phyloP scores from a whole-genome alignment of 2,329 filamentous ascomycete genomes.

The Xylaria hypoxylon region DNA sequence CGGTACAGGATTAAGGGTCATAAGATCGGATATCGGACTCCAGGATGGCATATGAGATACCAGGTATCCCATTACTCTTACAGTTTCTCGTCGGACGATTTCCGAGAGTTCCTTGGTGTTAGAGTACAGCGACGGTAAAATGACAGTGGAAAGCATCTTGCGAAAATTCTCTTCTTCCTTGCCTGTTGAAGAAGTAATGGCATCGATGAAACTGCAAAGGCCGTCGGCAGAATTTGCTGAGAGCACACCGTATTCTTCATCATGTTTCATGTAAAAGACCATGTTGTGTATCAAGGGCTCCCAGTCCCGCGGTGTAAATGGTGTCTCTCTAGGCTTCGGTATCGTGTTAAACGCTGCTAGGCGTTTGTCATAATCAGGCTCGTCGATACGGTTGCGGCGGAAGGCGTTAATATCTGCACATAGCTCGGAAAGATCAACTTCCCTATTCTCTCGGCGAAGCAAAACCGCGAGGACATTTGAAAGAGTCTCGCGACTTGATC shows the following conservation, averaged over 20 bases:
- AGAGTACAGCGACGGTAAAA: conserved; percentile 81
- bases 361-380: conserved; percentile 88
- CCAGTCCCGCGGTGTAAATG: conserved; percentile 81
- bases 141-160: conserved; percentile 68
- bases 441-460: conserved; percentile 69
- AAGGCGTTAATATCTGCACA: conserved; percentile 87
- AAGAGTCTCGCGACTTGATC: conserved; percentile 78
- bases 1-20: conserved; percentile 69
- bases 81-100: conserved; percentile 83
- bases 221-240: conserved; percentile 82
- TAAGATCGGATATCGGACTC: conserved; percentile 78
- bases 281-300: conserved; percentile 88
- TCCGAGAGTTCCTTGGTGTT: conserved; percentile 85
- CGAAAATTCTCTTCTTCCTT: conserved; percentile 63
- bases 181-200: conserved; percentile 60
- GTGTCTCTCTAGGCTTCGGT: conserved; percentile 68
- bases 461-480: conserved; percentile 79
- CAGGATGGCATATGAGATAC: conserved; percentile 77
- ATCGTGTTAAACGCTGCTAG: conserved; percentile 80
- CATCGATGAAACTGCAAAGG: conserved; percentile 81
- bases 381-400: conserved; percentile 76
- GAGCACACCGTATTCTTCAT: conserved; percentile 89
- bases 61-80: conserved; percentile 82
- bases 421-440: conserved; percentile 73
- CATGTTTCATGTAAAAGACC: conserved; percentile 85